Base-by-base conservation (phyloP, 306 rosid species). In the Biancaea sappan region DNA sequence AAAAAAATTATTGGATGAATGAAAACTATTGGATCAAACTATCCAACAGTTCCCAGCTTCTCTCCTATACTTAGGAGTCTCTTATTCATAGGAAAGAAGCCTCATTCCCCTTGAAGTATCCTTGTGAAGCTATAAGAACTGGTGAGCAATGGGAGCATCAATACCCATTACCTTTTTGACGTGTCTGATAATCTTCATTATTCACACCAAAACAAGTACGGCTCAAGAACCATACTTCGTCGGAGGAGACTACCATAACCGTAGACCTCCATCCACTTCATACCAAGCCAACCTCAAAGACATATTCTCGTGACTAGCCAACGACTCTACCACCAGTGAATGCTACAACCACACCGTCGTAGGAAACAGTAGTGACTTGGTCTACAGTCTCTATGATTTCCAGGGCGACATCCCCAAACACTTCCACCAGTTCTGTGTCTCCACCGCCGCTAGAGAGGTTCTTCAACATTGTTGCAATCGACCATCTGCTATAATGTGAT, bases 391-490 rank as follows among this genome's bases (percentile, higher is more conserved):
- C 50, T 74, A 74, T 1, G 59, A 52, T 2, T 74, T 80, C 64
- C 38, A 77, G 2, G 35, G 26, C 0, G 84, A 75, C 47, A 18
- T 31, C 13, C 3, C 12, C 0, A 48, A 40, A 8, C 11, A 15
- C 32, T 35, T 71, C 21, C 76, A 81, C 19, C 66, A 64, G 43
- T 81, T 76, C 56, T 81, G 84, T n/a, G 8, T 81, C 66, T 10
- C 25, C 16, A 16, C 60, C 7, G 84, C 81, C 0, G 6, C 18
- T 7, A 58, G 0, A 0, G 75, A 56, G 12, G n/a, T 81, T 3
- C 0, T 5, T 13, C 66, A 13, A 14, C 48, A 11, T 6, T 80
- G 84, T 63, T 58, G 70, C 1, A 63, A 64, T 38, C 4, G 48
- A 3, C 29, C 21, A 13, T 26, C 82, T 1, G 84, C 58, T 2